phyloP scores from a whole-genome alignment of 2,329 filamentous ascomycete genomes.

The Colletotrichum musae region DNA sequence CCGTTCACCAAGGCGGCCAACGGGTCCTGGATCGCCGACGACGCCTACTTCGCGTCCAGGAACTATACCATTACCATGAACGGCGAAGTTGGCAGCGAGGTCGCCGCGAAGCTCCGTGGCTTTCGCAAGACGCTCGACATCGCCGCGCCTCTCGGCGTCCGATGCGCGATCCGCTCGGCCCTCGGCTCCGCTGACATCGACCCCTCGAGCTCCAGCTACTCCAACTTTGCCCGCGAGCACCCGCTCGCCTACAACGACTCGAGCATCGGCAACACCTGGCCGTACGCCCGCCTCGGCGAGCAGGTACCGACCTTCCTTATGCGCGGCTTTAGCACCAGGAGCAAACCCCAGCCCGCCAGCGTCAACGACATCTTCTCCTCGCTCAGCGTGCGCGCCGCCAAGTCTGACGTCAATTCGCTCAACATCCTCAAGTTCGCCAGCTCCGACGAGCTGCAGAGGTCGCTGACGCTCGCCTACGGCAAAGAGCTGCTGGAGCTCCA shows the following conservation, averaged over 20 bases:
- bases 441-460: not conserved
- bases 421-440: not conserved
- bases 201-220: not conserved
- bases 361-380: not conserved
- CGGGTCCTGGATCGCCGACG: slow-evolving; percentile 4
- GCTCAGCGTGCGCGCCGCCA: not conserved
- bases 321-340: no score
- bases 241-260: not conserved
- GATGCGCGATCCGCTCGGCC: not conserved
- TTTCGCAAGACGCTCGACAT: not conserved
- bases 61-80: not conserved
- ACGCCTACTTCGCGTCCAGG: slow-evolving; percentile 25
- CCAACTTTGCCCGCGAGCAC: not conserved
- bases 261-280: not conserved
- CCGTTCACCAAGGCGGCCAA: slow-evolving; percentile 26
- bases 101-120: not conserved
- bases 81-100: not conserved
- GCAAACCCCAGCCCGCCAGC: not conserved
- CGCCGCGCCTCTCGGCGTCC: not conserved
- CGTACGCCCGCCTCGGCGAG: not conserved
- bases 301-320: not conserved
- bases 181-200: not conserved
- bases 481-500: not conserved
- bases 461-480: not conserved
- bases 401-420: not conserved